phyloP scores from a whole-genome alignment of 2,329 filamentous ascomycete species.

The Phialocephala sp. region DNA sequence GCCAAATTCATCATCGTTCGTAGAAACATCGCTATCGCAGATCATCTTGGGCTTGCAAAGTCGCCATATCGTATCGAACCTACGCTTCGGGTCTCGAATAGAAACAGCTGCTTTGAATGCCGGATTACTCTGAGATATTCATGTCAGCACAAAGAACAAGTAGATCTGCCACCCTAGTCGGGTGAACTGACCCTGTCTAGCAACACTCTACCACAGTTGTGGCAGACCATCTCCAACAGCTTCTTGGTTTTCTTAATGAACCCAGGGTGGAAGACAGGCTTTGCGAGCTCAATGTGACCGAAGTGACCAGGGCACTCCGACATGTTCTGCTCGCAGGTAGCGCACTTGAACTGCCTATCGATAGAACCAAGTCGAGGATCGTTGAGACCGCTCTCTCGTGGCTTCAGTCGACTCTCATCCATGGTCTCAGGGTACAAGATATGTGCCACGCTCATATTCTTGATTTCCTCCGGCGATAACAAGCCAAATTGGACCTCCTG shows the following conservation, averaged over 20 bases:
- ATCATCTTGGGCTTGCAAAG: slow-evolving; percentile 87
- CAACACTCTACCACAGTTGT: slow-evolving; percentile 97
- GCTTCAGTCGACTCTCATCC: slow-evolving; percentile 92
- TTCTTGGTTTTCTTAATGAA: slow-evolving; percentile 99
- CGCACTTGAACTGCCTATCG: slow-evolving; percentile 93
- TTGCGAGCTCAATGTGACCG: slow-evolving; percentile 96
- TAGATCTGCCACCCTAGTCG: slow-evolving; percentile 59
- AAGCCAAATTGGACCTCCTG: slow-evolving; percentile 99
- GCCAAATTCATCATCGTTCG: slow-evolving; percentile 72
- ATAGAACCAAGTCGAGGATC: slow-evolving; percentile 96
- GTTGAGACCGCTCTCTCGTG: slow-evolving; percentile 90
- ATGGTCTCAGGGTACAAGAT: slow-evolving; percentile 99
- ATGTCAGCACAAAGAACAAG: slow-evolving; percentile 65
- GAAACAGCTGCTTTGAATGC: slow-evolving; percentile 82
- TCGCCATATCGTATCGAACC: slow-evolving; percentile 91
- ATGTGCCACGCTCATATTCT: slow-evolving; percentile 96
- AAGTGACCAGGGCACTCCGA: slow-evolving; percentile 97
- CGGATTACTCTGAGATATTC: slow-evolving; percentile 73
- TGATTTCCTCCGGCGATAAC: slow-evolving; percentile 97
- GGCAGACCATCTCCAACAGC: slow-evolving; percentile 97
- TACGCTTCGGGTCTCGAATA: slow-evolving; percentile 89
- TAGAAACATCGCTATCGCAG: slow-evolving; percentile 79
- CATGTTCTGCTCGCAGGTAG: slow-evolving; percentile 95
- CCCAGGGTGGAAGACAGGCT: slow-evolving; percentile 91
- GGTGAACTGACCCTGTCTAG: slow-evolving; percentile 94